These are phyloP conservation scores for Groenewaldozyma tartarivorans DNA, from an alignment of 805 yeast genomes.

Conservation along the genomic window DNA sequence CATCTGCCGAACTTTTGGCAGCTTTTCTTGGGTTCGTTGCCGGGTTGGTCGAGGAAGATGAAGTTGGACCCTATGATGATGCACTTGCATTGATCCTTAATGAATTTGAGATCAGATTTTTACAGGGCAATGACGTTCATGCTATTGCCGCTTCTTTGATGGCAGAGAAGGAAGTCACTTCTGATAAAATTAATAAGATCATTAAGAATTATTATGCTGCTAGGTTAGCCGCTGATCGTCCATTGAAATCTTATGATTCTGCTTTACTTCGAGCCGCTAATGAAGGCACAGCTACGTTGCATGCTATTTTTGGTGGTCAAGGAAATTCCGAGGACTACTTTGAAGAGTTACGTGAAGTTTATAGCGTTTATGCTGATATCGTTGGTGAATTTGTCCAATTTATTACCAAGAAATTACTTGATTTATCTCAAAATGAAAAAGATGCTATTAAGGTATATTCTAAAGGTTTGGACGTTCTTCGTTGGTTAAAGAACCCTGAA, in stretches of 20 bases:
- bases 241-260: constrained; percentile 41
- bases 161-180: constrained; percentile 47
- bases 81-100: constrained; percentile 59
- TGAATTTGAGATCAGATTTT: constrained; percentile 78
- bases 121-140: constrained; percentile 75
- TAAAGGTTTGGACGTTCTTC: constrained; percentile 81
- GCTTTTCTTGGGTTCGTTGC: constrained; percentile 60
- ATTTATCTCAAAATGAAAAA: constrained; percentile 58
- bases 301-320: constrained; percentile 96
- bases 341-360: constrained; percentile 85
- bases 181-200: constrained; percentile 59
- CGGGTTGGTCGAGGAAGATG: constrained; percentile 26
- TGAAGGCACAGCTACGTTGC: constrained; percentile 49
- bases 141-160: constrained; percentile 69
- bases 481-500: constrained; percentile 81
- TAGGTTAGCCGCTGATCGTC: constrained; percentile 39
- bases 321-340: constrained; percentile 97
- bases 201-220: constrained; percentile 72
- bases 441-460: constrained; percentile 83
- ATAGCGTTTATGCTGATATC: constrained; percentile 66
- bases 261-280: constrained; percentile 59
- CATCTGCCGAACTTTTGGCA: constrained; percentile 76
- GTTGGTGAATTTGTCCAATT: constrained; percentile 60
- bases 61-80: constrained; percentile 51
- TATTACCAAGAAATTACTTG: constrained; percentile 58